Base-by-base conservation (phyloP, 768 basidiomycete species). In the Chalciporus chontae region DNA sequence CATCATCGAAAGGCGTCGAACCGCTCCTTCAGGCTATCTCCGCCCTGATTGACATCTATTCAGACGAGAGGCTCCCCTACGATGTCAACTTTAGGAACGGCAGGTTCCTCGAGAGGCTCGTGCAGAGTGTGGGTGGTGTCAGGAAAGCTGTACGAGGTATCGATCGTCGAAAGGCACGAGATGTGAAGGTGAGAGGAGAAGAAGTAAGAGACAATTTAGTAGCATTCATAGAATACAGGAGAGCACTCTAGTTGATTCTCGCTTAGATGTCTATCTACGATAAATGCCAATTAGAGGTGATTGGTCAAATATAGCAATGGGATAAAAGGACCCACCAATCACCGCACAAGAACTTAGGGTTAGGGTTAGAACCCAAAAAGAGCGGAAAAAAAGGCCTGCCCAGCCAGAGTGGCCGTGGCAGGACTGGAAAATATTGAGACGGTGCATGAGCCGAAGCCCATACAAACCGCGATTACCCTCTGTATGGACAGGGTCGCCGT, bases 31-130 rank as follows among this genome's bases (percentile, higher is more conserved):
- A 94, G 59, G 81, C 82, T 1, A 73, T 79, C 8, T 91, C 93
- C 13, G 88, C 88, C 21, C 72, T 96, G 40, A 89, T 96, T 50
- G 94, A 96, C 64, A 90, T 95, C 45, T 97, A 88, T 66, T 90
- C 93, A 4, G 94, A 97, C 69, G 94, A 97, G 68, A 76, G 69
- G 8, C 66, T 81, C 47, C 77, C 85, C 0, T 93, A 89, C 62
- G 94, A 97, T 63, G 62, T 81, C 50, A 90, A 90, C 64, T 94
- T 93, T 73, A 77, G 81, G 38, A 71, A 83, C 48, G 80, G 80
- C 0, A 64, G 69, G 13, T 88, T 78, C 61, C 68, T 87, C 0
- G 74, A 74, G 15, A 71, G 69, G 44, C 76, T 93, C 6, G 70
- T 68, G 13, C 75, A 71, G n/a, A 78, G 80, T 45, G 73, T 87